Base-by-base conservation (phyloP, 208 protist genomes). In the Balamuthia mandrillaris region DNA sequence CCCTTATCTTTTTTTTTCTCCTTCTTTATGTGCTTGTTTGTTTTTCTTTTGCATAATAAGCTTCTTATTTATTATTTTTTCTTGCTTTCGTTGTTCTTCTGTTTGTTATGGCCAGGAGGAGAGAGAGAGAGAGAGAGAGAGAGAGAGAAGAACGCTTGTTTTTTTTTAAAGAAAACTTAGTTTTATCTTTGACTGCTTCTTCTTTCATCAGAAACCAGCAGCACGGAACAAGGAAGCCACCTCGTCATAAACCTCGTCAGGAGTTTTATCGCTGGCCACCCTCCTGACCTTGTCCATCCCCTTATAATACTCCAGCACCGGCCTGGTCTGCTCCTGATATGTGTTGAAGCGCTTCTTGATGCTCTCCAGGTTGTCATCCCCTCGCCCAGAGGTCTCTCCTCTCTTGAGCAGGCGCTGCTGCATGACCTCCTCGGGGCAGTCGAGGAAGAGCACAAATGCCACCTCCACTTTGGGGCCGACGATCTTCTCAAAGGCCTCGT, bases 331-430 rank as follows among this genome's bases (percentile, higher is more conserved):
- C 39, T 60, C 44, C n/a, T 87, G 74, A 49, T 86, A 93, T n/a
- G 86, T 90, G 29, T n/a, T n/a, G 54, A 93, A 93, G 58, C 85
- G 37, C 51, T 88, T 84, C 61, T 35, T 70, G 54, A 90, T 87
- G 31, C 60, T 83, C 29, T 91, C 90, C 10, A 93, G 54, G 61
- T 93, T 93, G 65, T 93, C 91, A 85, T 93, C 91, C 27, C 42
- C 49, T 51, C 91, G 84, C 47, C 90, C 79, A 24, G 79, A 85
- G n/a, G 85, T 65, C 56, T 84, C 24, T 3, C 65, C 88, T 18
- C 89, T 60, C 41, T 90, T 45, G 21, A 91, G 49, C 3, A 91
- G 75, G 35, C 89, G 63, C 29, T 87, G 41, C 29, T 54, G 44
- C 5, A 91, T 44, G 31, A 85, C 68, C 9, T 75, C 31, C 60